Evolutionary conservation across 75 land plant genomes (phyloP).

Genomic region (Azolla pinnata): DNA sequence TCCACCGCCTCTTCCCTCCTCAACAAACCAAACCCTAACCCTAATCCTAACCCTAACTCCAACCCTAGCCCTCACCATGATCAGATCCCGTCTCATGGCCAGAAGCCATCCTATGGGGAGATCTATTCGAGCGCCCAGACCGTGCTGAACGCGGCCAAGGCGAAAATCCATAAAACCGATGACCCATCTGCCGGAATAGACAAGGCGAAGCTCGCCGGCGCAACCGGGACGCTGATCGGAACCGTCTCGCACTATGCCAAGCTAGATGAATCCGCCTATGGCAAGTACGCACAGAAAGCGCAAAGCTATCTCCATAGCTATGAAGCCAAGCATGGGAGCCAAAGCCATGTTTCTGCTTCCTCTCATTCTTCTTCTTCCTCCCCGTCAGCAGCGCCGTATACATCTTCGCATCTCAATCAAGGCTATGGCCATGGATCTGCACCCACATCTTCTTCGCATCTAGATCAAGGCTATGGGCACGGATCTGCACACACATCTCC

Average conservation of each 20-base stretch:
- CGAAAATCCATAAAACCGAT: neutral
- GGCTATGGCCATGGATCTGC: neutral
- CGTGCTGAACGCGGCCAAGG: slow-evolving; percentile 4
- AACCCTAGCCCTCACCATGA: too few relatives aligned
- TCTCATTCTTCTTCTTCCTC: neutral
- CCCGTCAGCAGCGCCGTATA: neutral
- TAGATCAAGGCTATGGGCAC: neutral
- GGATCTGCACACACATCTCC: too few relatives aligned
- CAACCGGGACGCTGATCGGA: slow-evolving; percentile 5
- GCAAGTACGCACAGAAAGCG: slow-evolving; percentile 6
- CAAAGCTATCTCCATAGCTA: neutral
- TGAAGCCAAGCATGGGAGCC: slow-evolving; percentile 1
- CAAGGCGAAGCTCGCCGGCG: slow-evolving; percentile 8
- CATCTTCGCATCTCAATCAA: too few relatives aligned
- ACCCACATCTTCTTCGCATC: neutral
- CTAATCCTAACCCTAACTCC: too few relatives aligned
- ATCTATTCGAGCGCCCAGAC: slow-evolving; percentile 1
- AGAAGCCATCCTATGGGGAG: slow-evolving; percentile 5
- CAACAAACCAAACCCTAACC: too few relatives aligned
- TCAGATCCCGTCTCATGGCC: neutral
- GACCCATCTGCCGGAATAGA: neutral
- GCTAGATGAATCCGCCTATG: neutral
- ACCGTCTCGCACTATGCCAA: slow-evolving; percentile 4
- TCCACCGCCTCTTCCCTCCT: too few relatives aligned
- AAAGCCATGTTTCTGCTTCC: neutral